phyloP scores from a whole-genome alignment of 2,329 filamentous ascomycete species.

The Aspergillus floridensis region DNA sequence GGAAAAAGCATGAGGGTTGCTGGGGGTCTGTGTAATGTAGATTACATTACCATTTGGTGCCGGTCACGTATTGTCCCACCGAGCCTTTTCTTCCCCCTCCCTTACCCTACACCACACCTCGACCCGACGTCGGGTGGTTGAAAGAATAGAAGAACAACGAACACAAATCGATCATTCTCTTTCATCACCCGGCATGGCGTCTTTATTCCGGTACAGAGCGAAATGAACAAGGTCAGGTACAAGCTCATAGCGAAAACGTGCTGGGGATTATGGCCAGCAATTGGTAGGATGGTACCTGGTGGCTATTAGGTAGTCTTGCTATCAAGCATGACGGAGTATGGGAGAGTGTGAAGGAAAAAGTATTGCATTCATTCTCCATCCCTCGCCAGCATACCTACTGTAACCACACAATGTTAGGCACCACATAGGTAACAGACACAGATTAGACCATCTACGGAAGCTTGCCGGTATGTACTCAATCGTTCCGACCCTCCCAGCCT shows the following conservation, averaged over 20 bases:
- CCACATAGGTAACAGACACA: neutral
- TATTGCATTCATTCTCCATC: constrained; percentile 22
- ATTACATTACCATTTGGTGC: neutral
- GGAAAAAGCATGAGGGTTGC: no score
- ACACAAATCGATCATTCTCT: neutral
- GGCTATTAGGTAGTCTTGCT: neutral
- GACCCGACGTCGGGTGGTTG: neutral
- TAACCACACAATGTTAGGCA: neutral
- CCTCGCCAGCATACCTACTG: constrained; percentile 21
- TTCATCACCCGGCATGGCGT: neutral
- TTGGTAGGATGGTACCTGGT: neutral
- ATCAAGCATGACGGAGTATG: neutral
- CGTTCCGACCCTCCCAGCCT: no score
- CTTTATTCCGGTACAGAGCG: neutral
- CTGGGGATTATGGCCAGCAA: neutral
- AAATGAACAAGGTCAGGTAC: neutral
- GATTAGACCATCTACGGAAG: no score
- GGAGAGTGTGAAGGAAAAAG: neutral
- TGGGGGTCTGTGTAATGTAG: neutral
- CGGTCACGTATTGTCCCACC: constrained; percentile 1
- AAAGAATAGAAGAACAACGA: neutral
- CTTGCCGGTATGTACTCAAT: no score
- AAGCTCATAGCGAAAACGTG: neutral
- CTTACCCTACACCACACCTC: neutral
- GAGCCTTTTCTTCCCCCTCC: neutral